Evolutionary conservation across 1,139 yeast species (phyloP).

Genomic region (Saccharomycopsis crataegensis): DNA sequence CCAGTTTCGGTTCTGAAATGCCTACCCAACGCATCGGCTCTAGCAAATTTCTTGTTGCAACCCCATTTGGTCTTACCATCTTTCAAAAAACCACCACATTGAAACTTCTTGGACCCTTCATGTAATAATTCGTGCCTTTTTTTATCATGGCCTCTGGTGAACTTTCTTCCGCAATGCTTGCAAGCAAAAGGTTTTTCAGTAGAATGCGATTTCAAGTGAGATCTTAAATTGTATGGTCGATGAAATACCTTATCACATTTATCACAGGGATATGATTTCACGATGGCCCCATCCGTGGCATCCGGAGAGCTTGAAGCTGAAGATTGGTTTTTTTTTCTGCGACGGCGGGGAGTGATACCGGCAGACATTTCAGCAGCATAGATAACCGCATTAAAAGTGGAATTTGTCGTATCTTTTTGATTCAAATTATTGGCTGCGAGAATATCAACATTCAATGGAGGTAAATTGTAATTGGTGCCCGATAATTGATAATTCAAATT

Average conservation of each 20-base stretch:
- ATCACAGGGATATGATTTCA: constrained; percentile 34
- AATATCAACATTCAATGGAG: no score
- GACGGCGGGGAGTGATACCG: constrained; percentile 16
- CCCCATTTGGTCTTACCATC: constrained; percentile 66
- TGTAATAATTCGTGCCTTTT: constrained; percentile 50
- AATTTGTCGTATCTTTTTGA: constrained; percentile 12
- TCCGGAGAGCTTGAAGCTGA: not conserved
- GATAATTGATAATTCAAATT: no score
- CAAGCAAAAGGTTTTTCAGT: constrained; percentile 49
- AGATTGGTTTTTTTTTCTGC: constrained; percentile 14
- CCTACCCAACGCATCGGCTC: constrained; percentile 91
- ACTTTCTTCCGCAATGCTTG: constrained; percentile 39
- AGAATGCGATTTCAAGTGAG: constrained; percentile 51
- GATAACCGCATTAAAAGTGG: constrained; percentile 17
- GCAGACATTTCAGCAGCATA: constrained; percentile 20
- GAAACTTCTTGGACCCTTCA: constrained; percentile 47
- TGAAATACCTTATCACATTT: constrained; percentile 44
- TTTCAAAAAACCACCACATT: constrained; percentile 45
- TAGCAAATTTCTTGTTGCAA: constrained; percentile 86
- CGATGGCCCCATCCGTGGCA: constrained; percentile 13
- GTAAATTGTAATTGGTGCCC: no score
- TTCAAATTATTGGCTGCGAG: not conserved
- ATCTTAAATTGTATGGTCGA: constrained; percentile 48
- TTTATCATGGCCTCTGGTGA: constrained; percentile 52
- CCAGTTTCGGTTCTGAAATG: constrained; percentile 88